Percentiles rank a stretch among this genome's conserved stretches.
These are phyloP conservation scores for Nakazawaea molendinolei DNA, from an alignment of 805 yeast genomes.

Conservation along the genomic window DNA sequence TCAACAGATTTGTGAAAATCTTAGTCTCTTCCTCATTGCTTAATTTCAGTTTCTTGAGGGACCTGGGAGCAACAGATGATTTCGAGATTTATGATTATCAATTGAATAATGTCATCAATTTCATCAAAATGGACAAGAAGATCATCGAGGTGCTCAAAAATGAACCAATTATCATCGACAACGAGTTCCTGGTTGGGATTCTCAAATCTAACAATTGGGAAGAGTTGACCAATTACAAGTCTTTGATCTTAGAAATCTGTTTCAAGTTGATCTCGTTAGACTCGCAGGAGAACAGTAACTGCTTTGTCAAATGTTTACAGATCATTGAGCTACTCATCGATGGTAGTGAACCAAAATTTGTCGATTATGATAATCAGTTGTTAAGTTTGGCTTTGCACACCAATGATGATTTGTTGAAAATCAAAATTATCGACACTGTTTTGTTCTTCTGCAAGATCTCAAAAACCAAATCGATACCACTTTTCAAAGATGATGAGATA, in stretches of 20 bases:
- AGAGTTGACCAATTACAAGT: conserved; percentile 54
- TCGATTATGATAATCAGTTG: conserved; percentile 33
- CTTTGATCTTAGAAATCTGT: conserved; percentile 40
- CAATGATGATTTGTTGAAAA: conserved; percentile 1
- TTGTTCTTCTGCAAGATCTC: conserved; percentile 13
- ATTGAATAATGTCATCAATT: conserved; percentile 42
- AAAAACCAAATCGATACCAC: conserved; percentile 22
- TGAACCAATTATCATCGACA: conserved; percentile 54
- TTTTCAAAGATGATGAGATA: conserved; percentile 26
- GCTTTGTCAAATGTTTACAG: conserved; percentile 22
- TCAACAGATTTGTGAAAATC: conserved; percentile 54
- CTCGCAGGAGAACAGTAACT: conserved; percentile 15
- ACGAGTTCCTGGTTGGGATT: conserved; percentile 32
- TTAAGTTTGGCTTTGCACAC: conserved; percentile 25
- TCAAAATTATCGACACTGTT: conserved; percentile 15
- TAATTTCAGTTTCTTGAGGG: conserved; percentile 20
- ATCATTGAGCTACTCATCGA: conserved; percentile 38
- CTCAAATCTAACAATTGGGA: conserved; percentile 39
- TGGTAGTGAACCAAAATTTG: conserved; percentile 53
- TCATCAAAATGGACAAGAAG: conserved; percentile 40
- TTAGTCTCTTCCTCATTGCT: conserved; percentile 50
- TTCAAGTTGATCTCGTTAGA: conserved; percentile 32
- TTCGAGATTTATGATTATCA: conserved; percentile 57
- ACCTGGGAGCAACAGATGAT: conserved; percentile 42
- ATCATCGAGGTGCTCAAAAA: conserved; percentile 43